Percentiles rank a stretch among this genome's conserved stretches.
Evolutionary conservation across 768 basidiomycete species (phyloP).

Genomic region (Tephrocybe rancida): DNA sequence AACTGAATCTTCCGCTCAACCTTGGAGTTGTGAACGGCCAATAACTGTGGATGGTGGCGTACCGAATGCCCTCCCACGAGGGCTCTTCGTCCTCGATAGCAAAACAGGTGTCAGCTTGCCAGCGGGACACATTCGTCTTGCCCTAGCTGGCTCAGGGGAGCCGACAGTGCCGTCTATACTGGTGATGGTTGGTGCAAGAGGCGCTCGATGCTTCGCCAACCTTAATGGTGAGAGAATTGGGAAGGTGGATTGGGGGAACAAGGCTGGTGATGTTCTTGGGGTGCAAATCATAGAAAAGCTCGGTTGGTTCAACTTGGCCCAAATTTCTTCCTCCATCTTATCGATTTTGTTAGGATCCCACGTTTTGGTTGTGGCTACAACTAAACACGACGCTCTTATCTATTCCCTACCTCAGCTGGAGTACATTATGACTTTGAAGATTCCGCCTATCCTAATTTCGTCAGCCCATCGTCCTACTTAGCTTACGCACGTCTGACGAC

Average conservation of each 20-base stretch:
- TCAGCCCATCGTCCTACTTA: conserved; percentile 20
- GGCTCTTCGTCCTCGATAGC: conserved; percentile 56
- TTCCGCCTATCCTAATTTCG: conserved; percentile 35
- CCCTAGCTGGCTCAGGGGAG: conserved; percentile 31
- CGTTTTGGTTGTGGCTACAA: conserved; percentile 60
- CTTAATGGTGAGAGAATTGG: conserved; percentile 68
- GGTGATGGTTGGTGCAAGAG: conserved; percentile 57
- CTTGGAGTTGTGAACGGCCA: conserved; percentile 39
- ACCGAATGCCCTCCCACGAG: conserved; percentile 45
- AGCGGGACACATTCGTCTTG: conserved; percentile 47
- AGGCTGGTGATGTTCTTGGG: conserved; percentile 49
- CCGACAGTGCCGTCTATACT: conserved; percentile 33
- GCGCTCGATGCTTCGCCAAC: conserved; percentile 56
- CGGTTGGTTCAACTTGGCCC: conserved; percentile 40
- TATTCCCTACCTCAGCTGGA: conserved; percentile 71
- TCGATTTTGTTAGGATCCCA: conserved; percentile 39
- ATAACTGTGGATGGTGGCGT: conserved; percentile 38
- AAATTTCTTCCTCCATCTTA: not conserved
- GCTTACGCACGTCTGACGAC: not conserved
- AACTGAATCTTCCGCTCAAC: conserved; percentile 29
- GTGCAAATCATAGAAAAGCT: conserved; percentile 62
- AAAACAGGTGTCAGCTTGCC: conserved; percentile 48
- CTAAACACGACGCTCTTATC: conserved; percentile 46
- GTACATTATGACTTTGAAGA: conserved; percentile 46
- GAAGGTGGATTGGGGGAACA: conserved; percentile 65